Conservation (phyloP, 2,329 filamentous ascomycete genomes). For the Pestalotiopsis sp. region DNA sequence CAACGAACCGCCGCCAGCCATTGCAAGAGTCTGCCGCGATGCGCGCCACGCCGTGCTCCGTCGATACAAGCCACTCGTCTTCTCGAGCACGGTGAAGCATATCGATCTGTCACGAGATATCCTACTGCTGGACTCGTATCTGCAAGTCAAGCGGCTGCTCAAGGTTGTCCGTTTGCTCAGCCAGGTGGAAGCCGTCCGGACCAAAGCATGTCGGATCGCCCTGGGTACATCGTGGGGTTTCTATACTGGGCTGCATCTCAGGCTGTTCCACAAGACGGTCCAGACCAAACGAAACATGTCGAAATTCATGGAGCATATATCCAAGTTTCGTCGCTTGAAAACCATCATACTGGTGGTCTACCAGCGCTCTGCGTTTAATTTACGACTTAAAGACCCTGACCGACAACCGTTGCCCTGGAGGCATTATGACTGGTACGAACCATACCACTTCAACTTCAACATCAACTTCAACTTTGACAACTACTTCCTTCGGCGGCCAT, state of each 20-base stretch:
- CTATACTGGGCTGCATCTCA: constrained; percentile 46
- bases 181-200: constrained; percentile 45
- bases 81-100: constrained; percentile 47
- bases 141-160: constrained; percentile 47
- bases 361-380: constrained; percentile 48
- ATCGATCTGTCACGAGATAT: constrained; percentile 48
- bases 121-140: constrained; percentile 48
- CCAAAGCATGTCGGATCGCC: constrained; percentile 41
- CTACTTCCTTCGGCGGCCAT: constrained; percentile 41
- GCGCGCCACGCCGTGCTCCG: constrained; percentile 43
- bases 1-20: constrained; percentile 44
- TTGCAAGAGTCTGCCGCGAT: constrained; percentile 46
- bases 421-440: constrained; percentile 44
- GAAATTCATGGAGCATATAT: constrained; percentile 41
- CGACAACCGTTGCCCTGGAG: constrained; percentile 23
- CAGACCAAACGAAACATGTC: constrained; percentile 42
- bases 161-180: constrained; percentile 47
- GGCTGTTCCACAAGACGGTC: constrained; percentile 45
- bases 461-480: constrained; percentile 47
- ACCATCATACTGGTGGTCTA: constrained; percentile 47
- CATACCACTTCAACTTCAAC: constrained; percentile 49
- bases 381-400: constrained; percentile 21
- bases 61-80: constrained; percentile 44
- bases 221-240: constrained; percentile 49
- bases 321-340: constrained; percentile 41